Evolutionary conservation across 129 eudicot species (phyloP), one percentile per base, ranked within the genome.

Genomic region (Erigeron canadensis): DNA sequence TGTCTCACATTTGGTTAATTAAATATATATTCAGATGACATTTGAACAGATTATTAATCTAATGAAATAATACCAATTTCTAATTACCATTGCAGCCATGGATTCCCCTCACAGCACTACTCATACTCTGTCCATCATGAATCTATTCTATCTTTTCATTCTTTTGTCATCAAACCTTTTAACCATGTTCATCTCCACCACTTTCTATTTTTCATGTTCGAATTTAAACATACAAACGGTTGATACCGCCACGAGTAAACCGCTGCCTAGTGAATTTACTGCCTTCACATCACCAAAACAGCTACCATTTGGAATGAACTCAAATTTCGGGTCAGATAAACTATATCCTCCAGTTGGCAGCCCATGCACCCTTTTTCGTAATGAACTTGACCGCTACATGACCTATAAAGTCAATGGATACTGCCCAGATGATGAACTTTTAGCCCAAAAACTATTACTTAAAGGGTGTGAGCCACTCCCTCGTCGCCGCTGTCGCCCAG

Each of bases 391-490:
- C 10, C 72, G 59, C 15, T 85, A 75, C 79, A 82, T 85, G 95
- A 54, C 82, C 18, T 85, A 88, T 72, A 44, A 65, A 34, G 81
- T 85, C 23, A 83, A 83, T 19, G 88, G 86, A 60, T 84, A 87
- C 8, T 87, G 95, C 65, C 95, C 90, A 16, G 86, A 85, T 12
- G 95, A 88, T 19, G 90, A 88, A 51, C 80, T 82, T 38, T 41
- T 85, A 21, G 82, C 86, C 7, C 95, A 88, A 63, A 85, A 83
- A 55, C 86, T 85, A 40, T 84, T 88, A 10, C 82, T 88, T 16
- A 85, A 75, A 65, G 90, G 95, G 18, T 88, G 95, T 5, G 90
- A 88, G 82, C 95, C 90, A 6, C 89, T 87, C 4, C 94, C 94
- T 12, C 77, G 89, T 41, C 83, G 89, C 68, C 81, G 95, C 37